A percentile compares a stretch with the other conserved stretches of the same genome.
Conservation (phyloP, 1,139 yeast species). For the Candida sp. region DNA sequence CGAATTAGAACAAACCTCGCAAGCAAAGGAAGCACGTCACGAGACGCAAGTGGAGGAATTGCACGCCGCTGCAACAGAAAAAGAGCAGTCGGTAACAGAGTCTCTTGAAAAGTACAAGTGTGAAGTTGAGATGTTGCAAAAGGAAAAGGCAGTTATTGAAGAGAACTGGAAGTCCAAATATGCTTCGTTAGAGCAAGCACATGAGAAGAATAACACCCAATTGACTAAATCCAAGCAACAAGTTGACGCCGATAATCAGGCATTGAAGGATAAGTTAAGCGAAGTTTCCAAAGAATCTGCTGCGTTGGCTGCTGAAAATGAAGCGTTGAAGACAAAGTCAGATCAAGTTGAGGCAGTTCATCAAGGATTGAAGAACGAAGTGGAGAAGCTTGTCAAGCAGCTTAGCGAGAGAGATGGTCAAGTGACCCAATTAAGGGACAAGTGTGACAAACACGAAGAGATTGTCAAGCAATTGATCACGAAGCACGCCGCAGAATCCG, state of each 20-base stretch:
- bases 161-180: neutral
- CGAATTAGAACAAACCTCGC: slow-evolving; percentile 1
- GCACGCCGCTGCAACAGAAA: neutral
- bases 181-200: neutral
- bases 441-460: neutral
- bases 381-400: neutral
- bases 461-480: neutral
- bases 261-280: neutral
- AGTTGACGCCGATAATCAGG: neutral
- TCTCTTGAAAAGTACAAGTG: neutral
- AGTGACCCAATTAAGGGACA: neutral
- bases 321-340: neutral
- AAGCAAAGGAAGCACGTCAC: neutral
- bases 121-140: neutral
- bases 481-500: neutral
- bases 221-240: neutral
- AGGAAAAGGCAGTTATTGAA: slow-evolving; percentile 1
- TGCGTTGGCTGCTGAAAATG: neutral
- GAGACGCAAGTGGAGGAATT: slow-evolving; percentile 1
- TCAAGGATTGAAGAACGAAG: slow-evolving; percentile 1
- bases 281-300: neutral
- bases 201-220: neutral
- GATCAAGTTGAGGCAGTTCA: neutral
- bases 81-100: neutral
- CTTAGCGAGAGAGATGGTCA: slow-evolving; percentile 3